These are phyloP conservation scores for Aspergillus hiratsukae DNA, from an alignment of 2,329 filamentous ascomycete species.

Conservation along the genomic window DNA sequence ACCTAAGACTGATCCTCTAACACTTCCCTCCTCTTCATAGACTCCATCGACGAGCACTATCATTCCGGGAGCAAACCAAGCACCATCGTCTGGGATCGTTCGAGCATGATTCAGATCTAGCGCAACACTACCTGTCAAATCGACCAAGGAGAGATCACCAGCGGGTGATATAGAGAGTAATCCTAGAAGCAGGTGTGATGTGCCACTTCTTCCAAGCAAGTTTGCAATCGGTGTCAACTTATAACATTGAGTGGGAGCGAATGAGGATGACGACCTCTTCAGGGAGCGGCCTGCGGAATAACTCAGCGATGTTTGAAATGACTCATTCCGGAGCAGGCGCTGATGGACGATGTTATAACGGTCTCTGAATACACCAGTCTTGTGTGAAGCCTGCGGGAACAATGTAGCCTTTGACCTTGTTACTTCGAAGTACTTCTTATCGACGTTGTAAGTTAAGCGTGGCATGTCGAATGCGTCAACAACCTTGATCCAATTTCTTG, in stretches of 20 bases:
- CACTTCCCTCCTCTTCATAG: conserved; percentile 88
- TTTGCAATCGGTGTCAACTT: conserved; percentile 84
- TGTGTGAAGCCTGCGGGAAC: conserved; percentile 72
- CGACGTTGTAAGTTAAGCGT: conserved; percentile 42
- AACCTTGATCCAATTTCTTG: conserved; percentile 77
- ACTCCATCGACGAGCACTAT: conserved; percentile 89
- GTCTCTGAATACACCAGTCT: conserved; percentile 81
- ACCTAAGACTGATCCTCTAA: conserved; percentile 62
- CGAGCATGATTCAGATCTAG: conserved; percentile 78
- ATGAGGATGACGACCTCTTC: conserved; percentile 55
- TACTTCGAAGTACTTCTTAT: conserved; percentile 86
- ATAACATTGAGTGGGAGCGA: conserved; percentile 62
- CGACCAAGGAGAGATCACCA: conserved; percentile 75
- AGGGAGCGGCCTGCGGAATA: conserved; percentile 53
- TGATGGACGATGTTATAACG: conserved; percentile 91
- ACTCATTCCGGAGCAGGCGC: conserved; percentile 83
- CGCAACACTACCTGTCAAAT: conserved; percentile 81
- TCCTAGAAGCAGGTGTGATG: conserved; percentile 79
- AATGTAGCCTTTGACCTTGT: conserved; percentile 62
- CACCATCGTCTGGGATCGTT: conserved; percentile 76
- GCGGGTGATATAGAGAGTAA: conserved; percentile 76
- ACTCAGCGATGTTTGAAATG: conserved; percentile 80
- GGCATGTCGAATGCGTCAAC: conserved; percentile 84
- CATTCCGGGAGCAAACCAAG: conserved; percentile 95
- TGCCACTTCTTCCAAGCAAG: conserved; percentile 72